Evolutionary conservation across 148 eudicot genomes (phyloP).

Genomic region (Pouteria glomerata): DNA sequence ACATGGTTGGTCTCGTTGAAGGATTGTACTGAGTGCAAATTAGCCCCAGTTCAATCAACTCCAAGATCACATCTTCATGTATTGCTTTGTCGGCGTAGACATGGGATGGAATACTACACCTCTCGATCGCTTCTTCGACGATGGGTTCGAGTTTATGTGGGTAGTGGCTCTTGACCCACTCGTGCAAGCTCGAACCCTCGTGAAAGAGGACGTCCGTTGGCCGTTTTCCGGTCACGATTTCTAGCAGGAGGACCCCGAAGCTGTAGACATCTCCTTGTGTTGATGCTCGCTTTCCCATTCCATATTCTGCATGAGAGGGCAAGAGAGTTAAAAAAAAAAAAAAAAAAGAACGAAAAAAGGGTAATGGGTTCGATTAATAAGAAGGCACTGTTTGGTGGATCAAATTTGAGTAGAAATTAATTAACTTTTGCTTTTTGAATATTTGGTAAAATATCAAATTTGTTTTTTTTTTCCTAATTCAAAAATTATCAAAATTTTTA

Average conservation of each 20-base stretch:
- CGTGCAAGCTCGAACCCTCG: constrained; percentile 66
- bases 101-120: constrained; percentile 26
- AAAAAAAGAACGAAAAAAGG: too few relatives aligned
- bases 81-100: constrained; percentile 8
- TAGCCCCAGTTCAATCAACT: constrained; percentile 69
- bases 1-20: constrained; percentile 66
- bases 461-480: too few relatives aligned
- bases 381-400: too few relatives aligned
- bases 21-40: constrained; percentile 66
- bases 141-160: constrained; percentile 53
- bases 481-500: too few relatives aligned
- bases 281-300: constrained; percentile 68
- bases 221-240: constrained; percentile 67
- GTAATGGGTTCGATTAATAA: too few relatives aligned
- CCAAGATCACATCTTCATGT: constrained; percentile 50
- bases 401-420: too few relatives aligned
- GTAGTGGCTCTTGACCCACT: constrained; percentile 65
- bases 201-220: constrained; percentile 62
- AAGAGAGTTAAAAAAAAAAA: not conserved
- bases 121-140: constrained; percentile 40
- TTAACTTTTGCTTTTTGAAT: too few relatives aligned
- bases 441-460: too few relatives aligned
- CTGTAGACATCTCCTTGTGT: constrained; percentile 84
- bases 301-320: constrained; percentile 50
- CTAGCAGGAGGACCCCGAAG: constrained; percentile 67